A percentile compares a stretch with the other conserved stretches of the same genome.
Evolutionary conservation across 129 eudicot genomes (phyloP).

Genomic region (Smallanthus sonchifolius): DNA sequence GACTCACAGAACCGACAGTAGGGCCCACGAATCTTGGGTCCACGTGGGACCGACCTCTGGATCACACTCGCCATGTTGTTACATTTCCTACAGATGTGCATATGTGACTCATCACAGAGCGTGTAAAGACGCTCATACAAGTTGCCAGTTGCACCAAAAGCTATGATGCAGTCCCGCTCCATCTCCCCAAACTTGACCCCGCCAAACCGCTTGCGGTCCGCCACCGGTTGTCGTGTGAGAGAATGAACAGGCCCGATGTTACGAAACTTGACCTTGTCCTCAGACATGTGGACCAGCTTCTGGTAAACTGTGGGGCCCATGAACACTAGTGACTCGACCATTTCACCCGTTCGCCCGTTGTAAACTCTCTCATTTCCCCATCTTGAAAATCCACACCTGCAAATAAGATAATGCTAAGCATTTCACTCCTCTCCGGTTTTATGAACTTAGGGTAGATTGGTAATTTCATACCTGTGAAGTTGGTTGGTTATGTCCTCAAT

Average conservation of each 20-base stretch:
- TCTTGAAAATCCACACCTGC: constrained; percentile 80
- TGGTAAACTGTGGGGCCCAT: constrained; percentile 95
- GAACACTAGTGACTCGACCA: constrained; percentile 64
- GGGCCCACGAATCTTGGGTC: constrained; percentile 87
- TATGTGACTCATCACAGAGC: constrained; percentile 75
- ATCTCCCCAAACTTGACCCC: constrained; percentile 88
- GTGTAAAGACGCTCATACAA: constrained; percentile 84
- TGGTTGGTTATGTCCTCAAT: constrained; percentile 71
- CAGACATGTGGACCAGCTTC: constrained; percentile 83
- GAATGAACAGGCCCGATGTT: constrained; percentile 86
- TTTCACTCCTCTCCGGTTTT: neutral
- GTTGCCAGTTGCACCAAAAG: constrained; percentile 79
- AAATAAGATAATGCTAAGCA: neutral
- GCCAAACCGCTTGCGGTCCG: constrained; percentile 89
- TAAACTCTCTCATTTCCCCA: constrained; percentile 87
- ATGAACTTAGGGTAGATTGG: neutral
- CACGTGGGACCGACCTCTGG: constrained; percentile 60
- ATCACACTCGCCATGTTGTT: constrained; percentile 71
- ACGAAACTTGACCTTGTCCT: constrained; percentile 89
- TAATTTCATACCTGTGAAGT: constrained; percentile 64
- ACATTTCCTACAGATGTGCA: constrained; percentile 80
- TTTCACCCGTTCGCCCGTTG: constrained; percentile 86
- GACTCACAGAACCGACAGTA: constrained; percentile 83
- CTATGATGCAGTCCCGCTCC: constrained; percentile 89
- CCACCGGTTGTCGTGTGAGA: constrained; percentile 91